Base-by-base conservation (phyloP, 1,284 basidiomycete species). In the Retiboletus flavoniger region DNA sequence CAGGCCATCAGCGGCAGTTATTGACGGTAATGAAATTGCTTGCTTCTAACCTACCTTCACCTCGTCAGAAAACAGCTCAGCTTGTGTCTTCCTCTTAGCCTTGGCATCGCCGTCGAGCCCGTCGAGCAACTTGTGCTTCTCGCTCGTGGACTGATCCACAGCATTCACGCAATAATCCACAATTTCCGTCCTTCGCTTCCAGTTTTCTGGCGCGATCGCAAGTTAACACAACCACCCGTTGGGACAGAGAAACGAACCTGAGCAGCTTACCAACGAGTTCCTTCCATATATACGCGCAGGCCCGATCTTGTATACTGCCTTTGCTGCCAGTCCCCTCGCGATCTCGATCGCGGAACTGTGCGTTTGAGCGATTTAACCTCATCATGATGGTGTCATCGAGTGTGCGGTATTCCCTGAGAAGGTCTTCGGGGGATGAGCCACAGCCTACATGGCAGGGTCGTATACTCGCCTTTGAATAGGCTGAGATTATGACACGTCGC, bases 361-460 rank as follows among this genome's bases (percentile, higher is more conserved):
- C 93, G 56, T 80, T 83, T 13, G 91, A 89, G 48, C 93, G 83
- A 68, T 95, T 95, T 50, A 94, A 72, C 24, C 93, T 79, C 80
- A 92, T 92, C 45, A 83, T 85, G 60, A 95, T 88, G 14, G 81
- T 75, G 68, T 95, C 93, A 71, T 95, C 93, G 7, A 95, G 76
- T 62, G 81, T 86, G 61, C 93, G 81, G 69, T 95, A 94, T 70
- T 95, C 90, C 66, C 79, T 84, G 71, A 95, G 80, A 63, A 94
- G 82, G 60, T 93, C 93, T 95, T 67, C 35, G 54, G 44, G 41
- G 58, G 49, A 35, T 62, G 51, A 60, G 59, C 49, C 55, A 54
- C 47, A 31, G 29, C 48, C 36, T 51, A 42, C 35, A 39, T 54
- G 52, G 44, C 50, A 55, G 53, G 40, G 41, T 39, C 36, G 29